phyloP scores from a whole-genome alignment of 176 grass and related monocot species.

The Triticum urartu region DNA sequence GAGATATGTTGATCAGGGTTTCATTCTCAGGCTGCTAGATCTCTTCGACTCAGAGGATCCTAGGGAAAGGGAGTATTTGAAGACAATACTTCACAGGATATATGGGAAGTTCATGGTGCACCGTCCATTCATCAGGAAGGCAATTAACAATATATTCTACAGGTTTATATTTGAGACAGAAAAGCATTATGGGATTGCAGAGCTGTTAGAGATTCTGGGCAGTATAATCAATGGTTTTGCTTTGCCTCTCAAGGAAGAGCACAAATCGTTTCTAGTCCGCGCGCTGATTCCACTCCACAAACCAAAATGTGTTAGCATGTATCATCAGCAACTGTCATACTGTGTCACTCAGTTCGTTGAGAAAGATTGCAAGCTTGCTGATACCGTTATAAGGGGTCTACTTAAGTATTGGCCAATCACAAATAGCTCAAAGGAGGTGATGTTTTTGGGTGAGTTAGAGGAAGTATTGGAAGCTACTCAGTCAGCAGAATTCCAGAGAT shows the following conservation, averaged over 20 bases:
- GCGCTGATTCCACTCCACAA: conserved; percentile 73
- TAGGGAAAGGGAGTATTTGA: conserved; percentile 79
- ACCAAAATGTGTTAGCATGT: conserved; percentile 71
- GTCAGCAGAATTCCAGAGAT: conserved; percentile 68
- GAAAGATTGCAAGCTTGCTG: conserved; percentile 81
- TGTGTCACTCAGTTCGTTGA: conserved; percentile 76
- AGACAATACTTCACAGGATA: conserved; percentile 80
- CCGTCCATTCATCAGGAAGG: conserved; percentile 71
- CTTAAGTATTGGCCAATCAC: conserved; percentile 82
- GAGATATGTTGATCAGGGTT: conserved; percentile 63
- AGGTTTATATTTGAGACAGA: conserved; percentile 79
- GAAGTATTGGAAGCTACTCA: conserved; percentile 69
- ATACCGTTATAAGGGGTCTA: conserved; percentile 73
- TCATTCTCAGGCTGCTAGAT: conserved; percentile 65
- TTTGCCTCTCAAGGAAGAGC: conserved; percentile 76
- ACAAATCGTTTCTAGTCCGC: conserved; percentile 69
- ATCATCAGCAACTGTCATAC: conserved; percentile 73
- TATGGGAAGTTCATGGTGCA: conserved; percentile 85
- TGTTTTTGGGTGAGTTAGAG: conserved; percentile 80
- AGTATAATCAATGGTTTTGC: conserved; percentile 86
- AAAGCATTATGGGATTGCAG: conserved; percentile 68
- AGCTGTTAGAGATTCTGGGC: conserved; percentile 68
- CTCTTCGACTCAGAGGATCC: conserved; percentile 74
- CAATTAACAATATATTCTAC: conserved; percentile 76
- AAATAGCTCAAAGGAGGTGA: conserved; percentile 78